phyloP scores from a whole-genome alignment of 352 stramenopile genomes.

The Phytopythium sindhum region DNA sequence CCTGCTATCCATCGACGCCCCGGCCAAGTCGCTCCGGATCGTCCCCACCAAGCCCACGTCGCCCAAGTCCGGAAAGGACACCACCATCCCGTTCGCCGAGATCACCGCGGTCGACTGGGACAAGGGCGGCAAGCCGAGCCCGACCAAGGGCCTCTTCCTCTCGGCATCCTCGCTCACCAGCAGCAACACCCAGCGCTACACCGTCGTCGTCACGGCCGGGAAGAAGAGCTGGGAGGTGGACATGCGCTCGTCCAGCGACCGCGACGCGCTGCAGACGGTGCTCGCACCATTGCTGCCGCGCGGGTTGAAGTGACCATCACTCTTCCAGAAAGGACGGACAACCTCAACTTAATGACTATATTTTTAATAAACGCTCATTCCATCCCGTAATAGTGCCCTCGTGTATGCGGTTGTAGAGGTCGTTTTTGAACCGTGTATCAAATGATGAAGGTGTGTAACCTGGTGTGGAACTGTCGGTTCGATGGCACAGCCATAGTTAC shows the following conservation, averaged over 20 bases:
- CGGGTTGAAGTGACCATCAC: neutral
- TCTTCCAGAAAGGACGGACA: neutral
- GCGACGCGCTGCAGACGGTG: slow-evolving; percentile 21
- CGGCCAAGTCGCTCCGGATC: slow-evolving; percentile 21
- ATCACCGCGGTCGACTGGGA: slow-evolving; percentile 36
- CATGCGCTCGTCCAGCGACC: slow-evolving; percentile 38
- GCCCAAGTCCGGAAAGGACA: slow-evolving; percentile 21
- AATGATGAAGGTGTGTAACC: neutral
- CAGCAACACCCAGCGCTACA: slow-evolving; percentile 19
- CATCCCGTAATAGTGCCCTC: neutral
- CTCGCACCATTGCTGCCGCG: slow-evolving; percentile 13
- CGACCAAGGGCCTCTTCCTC: slow-evolving; percentile 22
- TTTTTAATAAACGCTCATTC: neutral
- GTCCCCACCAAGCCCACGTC: slow-evolving; percentile 26
- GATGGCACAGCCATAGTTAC: neutral
- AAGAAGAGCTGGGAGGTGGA: slow-evolving; percentile 40
- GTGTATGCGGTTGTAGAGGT: neutral
- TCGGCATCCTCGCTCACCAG: slow-evolving; percentile 23
- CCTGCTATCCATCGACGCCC: slow-evolving; percentile 29
- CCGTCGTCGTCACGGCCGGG: slow-evolving; percentile 16
- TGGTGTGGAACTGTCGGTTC: neutral
- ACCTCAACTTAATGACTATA: neutral
- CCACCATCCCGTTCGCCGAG: slow-evolving; percentile 25
- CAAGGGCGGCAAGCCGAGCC: slow-evolving; percentile 4
- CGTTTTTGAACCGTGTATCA: neutral